These are phyloP conservation scores for Ogataea parapolymorpha DNA, from an alignment of 805 yeast species.

Conservation along the genomic window DNA sequence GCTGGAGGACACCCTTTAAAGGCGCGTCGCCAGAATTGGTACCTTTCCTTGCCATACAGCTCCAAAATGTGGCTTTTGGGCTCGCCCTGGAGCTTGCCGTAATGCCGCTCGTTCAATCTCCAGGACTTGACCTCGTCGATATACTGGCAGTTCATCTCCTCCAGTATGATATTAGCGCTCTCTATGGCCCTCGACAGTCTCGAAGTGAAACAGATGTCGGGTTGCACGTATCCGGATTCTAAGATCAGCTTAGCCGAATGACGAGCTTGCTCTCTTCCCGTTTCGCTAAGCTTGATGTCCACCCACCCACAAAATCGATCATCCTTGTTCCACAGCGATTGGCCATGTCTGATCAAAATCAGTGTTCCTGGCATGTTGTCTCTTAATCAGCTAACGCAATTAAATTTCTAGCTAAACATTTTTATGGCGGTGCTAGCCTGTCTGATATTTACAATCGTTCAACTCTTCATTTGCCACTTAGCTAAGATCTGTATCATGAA, in stretches of 20 bases:
- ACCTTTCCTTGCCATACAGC: constrained; percentile 67
- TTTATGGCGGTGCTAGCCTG: constrained; percentile 2
- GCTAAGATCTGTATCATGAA: constrained; percentile 1
- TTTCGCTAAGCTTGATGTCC: constrained; percentile 64
- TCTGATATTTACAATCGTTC: constrained; percentile 1
- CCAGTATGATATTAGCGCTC: constrained; percentile 65
- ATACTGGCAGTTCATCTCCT: constrained; percentile 48
- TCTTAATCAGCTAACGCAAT: not conserved
- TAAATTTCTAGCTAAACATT: not conserved
- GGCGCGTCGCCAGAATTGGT: constrained; percentile 77
- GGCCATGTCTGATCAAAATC: constrained; percentile 75
- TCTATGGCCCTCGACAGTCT: constrained; percentile 70
- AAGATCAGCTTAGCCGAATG: constrained; percentile 59
- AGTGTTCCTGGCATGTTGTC: constrained; percentile 31
- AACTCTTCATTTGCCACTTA: constrained; percentile 7
- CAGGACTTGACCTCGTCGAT: constrained; percentile 59
- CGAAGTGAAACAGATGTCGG: constrained; percentile 67
- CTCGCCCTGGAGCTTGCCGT: constrained; percentile 78
- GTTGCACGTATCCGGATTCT: constrained; percentile 39
- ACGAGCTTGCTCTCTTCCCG: constrained; percentile 66
- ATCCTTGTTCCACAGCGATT: constrained; percentile 73
- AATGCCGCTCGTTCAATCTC: constrained; percentile 83
- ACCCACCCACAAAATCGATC: constrained; percentile 86
- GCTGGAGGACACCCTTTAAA: constrained; percentile 69
- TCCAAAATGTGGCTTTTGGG: constrained; percentile 64